Base-by-base conservation (phyloP, 306 rosid species). In the Dryas drummondii region DNA sequence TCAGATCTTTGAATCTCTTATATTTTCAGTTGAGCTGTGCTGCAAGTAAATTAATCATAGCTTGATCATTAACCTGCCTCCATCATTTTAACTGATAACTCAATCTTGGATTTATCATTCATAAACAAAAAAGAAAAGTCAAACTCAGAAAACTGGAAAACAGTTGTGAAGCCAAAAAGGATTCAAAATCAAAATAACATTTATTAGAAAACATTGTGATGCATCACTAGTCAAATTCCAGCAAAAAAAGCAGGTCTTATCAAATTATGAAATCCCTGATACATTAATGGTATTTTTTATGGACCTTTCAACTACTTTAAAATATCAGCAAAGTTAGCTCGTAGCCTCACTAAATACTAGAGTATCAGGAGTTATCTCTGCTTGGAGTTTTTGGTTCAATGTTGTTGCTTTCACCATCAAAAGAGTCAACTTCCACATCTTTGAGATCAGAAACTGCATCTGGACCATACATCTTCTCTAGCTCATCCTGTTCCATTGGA, bases 401-500 rank as follows among this genome's bases (percentile, higher is more conserved):
- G n/a, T 41, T 32, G 15, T 55, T 9, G 73, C 73, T 74, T 81
- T 55, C 8, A 0, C 40, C 66, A 12, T 19, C 76, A 22, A 14
- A 55, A 7, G 42, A 47, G 71, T 68, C 49, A 11, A 82, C 80
- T 61, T 80, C 74, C 67, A 63, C 22, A 70, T 76, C 78, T 84
- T 76, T 44, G 58, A 81, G 58, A 50, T 86, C 76, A 0, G 72
- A 40, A 22, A 84, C 42, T 45, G 67, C 54, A 44, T 83, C 84
- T 64, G 26, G 14, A 12, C 86, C 85, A 67, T 69, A 77, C 61
- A 5, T 50, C 77, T 74, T 40, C 22, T 69, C 32, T 15, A 82
- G 53, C 26, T 79, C 87, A 50, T 78, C 78, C 86, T 88, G 87
- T 74, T 40, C 26, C 73, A 73, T 46, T 59, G 69, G 60, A 70